Base-by-base conservation (phyloP, 371 early-diverging fungal genomes). In the Synchytrium microbalum region DNA sequence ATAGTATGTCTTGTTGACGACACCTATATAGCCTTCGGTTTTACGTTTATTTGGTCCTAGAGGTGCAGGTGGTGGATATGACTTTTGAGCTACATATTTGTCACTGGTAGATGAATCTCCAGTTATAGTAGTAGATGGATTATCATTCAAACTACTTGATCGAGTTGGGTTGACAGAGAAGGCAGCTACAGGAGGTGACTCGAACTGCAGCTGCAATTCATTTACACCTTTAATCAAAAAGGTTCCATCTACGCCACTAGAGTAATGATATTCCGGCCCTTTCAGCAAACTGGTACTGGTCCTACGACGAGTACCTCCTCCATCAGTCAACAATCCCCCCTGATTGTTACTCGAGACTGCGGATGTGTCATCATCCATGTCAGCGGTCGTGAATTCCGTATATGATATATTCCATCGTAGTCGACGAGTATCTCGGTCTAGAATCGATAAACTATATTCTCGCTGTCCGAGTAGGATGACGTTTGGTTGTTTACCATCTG, bases 1-100 rank as follows among this genome's bases (percentile, higher is more conserved):
- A 62, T 79, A 87, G 1, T 85, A 70, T 46, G 78, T 82, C 29
- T 79, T 84, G 33, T 81, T 72, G 28, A 83, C 70, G 1, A 71
- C 67, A 27, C 86, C 85, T 2, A 88, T 75, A 61, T 85, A 86
- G 10, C 66, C 75, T 1, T 61, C 46, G 54, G 69, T 67, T 16
- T 67, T 64, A 28, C 52, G 62, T 62, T 59, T 13, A 62, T 64
- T 72, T 0, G 59, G 58, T 5, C 1, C 28, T 3, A 10, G 14
- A 32, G 19, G 56, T n/a, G n/a, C 46, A 13, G 33, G 14, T 26
- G 69, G 70, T 32, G 66, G 60, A 51, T 23, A 54, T 14, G 31
- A n/a, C 59, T 30, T 57, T n/a, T 29, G 19, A 3, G 30, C 24
- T 62, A 71, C 68, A 67, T 56, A 58, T 25, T 25, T 54, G 26